phyloP scores from a whole-genome alignment of 768 basidiomycete species.

The Leccinum rimulosum region DNA sequence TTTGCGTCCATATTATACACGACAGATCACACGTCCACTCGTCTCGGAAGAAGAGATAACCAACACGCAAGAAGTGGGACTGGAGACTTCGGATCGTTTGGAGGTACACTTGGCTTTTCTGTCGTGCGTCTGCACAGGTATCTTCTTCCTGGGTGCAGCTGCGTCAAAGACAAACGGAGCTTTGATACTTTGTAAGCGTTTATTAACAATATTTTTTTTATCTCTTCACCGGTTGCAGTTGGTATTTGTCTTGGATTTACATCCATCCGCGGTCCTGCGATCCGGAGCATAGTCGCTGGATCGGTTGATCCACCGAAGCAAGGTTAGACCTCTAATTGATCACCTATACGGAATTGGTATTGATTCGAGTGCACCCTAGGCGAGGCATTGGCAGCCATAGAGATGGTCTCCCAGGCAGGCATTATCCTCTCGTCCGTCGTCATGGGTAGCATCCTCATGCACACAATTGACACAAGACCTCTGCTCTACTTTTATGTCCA shows the following conservation, averaged over 20 bases:
- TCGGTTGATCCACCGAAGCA: conserved; percentile 28
- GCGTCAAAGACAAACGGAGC: conserved; percentile 2
- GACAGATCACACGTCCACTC: background rate
- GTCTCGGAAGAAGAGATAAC: background rate
- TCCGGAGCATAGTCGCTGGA: conserved; percentile 25
- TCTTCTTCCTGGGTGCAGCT: conserved; percentile 15
- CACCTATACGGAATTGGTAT: no score
- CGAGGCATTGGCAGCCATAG: conserved; percentile 28
- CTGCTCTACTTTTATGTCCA: conserved; percentile 25
- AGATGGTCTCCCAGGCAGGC: conserved; percentile 26
- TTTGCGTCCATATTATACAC: conserved; percentile 26
- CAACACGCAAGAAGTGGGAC: background rate
- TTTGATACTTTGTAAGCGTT: conserved; percentile 16
- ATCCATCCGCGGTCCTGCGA: conserved; percentile 15
- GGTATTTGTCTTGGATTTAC: conserved; percentile 17
- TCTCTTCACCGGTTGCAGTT: conserved; percentile 13
- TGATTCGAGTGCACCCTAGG: conserved; percentile 11
- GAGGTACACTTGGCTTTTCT: conserved; percentile 28
- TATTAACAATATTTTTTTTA: background rate
- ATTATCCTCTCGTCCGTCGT: conserved; percentile 25
- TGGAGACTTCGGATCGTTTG: conserved; percentile 24
- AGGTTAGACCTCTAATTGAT: conserved; percentile 12
- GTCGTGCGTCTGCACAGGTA: conserved; percentile 15
- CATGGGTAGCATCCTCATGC: conserved; percentile 29
- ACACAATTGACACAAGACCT: conserved; percentile 20